Evolutionary conservation across 2,329 filamentous ascomycete genomes (phyloP).

Genomic region (Aspergillus sp.): DNA sequence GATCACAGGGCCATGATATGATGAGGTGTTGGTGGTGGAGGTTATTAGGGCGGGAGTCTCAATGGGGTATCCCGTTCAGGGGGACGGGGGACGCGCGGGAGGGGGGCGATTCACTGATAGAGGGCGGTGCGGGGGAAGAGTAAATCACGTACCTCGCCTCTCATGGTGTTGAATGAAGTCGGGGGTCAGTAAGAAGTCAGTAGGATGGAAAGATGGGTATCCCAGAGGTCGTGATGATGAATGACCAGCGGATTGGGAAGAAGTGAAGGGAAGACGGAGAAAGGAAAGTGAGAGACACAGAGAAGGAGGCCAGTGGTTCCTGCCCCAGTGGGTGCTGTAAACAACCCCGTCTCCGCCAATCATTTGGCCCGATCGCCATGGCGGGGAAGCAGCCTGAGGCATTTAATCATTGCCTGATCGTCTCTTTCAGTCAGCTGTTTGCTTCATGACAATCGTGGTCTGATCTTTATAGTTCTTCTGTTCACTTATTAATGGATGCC

Average conservation of each 20-base stretch:
- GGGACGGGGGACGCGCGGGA: too few species aligned
- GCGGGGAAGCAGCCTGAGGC: too few species aligned
- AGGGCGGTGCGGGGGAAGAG: conserved; percentile 12
- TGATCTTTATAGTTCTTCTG: too few species aligned
- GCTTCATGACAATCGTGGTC: too few species aligned
- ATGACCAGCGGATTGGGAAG: not conserved
- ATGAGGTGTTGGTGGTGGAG: not conserved
- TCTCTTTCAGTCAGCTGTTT: too few species aligned
- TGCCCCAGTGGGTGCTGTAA: conserved; percentile 3
- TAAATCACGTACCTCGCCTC: conserved; percentile 32
- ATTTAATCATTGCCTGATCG: too few species aligned
- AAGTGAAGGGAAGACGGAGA: not conserved
- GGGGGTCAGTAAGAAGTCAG: not conserved
- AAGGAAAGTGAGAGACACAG: not conserved
- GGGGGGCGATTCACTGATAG: too few species aligned
- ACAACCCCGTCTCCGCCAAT: too few species aligned
- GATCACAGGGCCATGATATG: too few species aligned
- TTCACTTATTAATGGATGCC: too few species aligned
- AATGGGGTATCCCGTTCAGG: too few species aligned
- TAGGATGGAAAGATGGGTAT: not conserved
- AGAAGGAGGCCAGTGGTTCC: conserved; percentile 7
- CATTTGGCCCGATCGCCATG: too few species aligned
- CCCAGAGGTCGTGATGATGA: not conserved
- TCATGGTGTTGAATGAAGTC: conserved; percentile 25
- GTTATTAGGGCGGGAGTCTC: not conserved